A percentile compares a stretch with the other conserved stretches of the same genome.
Evolutionary conservation across 2,329 filamentous ascomycete species (phyloP).

Genomic region (Nannizziopsis barbatae): DNA sequence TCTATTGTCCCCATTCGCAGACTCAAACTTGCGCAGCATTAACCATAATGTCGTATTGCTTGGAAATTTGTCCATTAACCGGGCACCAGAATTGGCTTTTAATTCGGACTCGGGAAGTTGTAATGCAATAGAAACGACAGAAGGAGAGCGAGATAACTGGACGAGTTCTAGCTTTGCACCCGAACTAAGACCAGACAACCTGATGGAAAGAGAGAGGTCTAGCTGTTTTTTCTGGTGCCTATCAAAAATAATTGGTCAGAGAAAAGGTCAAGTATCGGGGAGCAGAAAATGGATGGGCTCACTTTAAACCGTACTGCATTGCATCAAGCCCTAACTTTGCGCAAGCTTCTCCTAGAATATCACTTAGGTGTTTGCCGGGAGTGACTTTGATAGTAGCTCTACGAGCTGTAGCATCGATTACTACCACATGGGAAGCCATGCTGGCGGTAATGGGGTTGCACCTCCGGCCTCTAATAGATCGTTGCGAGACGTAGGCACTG

Average conservation of each 20-base stretch:
- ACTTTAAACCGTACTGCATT: slow-evolving; percentile 74
- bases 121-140: slow-evolving; percentile 77
- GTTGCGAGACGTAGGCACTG: background rate
- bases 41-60: slow-evolving; percentile 85
- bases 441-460: slow-evolving; percentile 17
- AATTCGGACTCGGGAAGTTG: slow-evolving; percentile 67
- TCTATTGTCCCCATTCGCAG: slow-evolving; percentile 49
- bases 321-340: slow-evolving; percentile 62
- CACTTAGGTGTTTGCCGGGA: slow-evolving; percentile 67
- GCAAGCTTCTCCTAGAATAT: slow-evolving; percentile 80
- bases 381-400: slow-evolving; percentile 72
- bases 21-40: slow-evolving; percentile 80
- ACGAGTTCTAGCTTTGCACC: slow-evolving; percentile 91
- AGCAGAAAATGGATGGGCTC: slow-evolving; percentile 20
- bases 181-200: slow-evolving; percentile 66
- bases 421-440: slow-evolving; percentile 82
- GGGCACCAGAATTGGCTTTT: slow-evolving; percentile 49
- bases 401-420: slow-evolving; percentile 69
- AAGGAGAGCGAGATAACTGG: slow-evolving; percentile 71
- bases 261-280: background rate
- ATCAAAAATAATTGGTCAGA: background rate
- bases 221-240: slow-evolving; percentile 75
- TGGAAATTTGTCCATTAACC: slow-evolving; percentile 73
- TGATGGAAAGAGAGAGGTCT: slow-evolving; percentile 73
- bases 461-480: background rate